Base-by-base conservation (phyloP, 768 basidiomycete species). In the Agrocybe pediades region DNA sequence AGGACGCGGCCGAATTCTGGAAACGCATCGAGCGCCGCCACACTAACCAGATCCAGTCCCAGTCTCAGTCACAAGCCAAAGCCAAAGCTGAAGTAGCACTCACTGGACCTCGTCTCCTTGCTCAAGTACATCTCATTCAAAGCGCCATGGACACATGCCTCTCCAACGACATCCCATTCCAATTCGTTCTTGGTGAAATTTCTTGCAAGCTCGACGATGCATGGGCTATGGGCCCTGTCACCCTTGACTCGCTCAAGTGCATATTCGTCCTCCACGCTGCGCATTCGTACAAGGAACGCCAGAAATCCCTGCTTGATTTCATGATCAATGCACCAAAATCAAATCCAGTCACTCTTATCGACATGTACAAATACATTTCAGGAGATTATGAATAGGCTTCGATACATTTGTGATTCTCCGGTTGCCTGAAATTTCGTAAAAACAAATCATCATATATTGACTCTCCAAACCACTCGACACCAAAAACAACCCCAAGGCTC, bases 101-200 rank as follows among this genome's bases (percentile, higher is more conserved):
- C n/a, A n/a, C n/a, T n/a, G n/a, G n/a, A n/a, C n/a, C n/a, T n/a
- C n/a, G n/a, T n/a, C n/a, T n/a, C n/a, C n/a, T n/a, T n/a, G n/a
- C n/a, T n/a, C n/a, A n/a, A n/a, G 55, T 58, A n/a, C 17, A 46
- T 8, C 47, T 61, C 3, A 33, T 63, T 5, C 49, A 49, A 7
- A 29, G 46, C 13, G 57, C 57, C 6, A 46, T 64, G 7, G 8
- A 20, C 19, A 19, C 13, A 9, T 17, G 9, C 9, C 20, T 53
- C 13, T 4, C 27, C 5, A 16, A 30, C 3, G 51, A 27, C 19
- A 16, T 30, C 29, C 8, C 13, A 15, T 26, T 44, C 44, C 41
- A 44, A 29, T 21, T 45, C 20, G 27, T 17, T 5, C 21, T 24
- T 13, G n/a, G 29, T 15, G 23, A 45, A 24, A 19, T 40, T 40